Base-by-base conservation (phyloP, 352 stramenopile genomes). In the Aphanomyces astaci region DNA sequence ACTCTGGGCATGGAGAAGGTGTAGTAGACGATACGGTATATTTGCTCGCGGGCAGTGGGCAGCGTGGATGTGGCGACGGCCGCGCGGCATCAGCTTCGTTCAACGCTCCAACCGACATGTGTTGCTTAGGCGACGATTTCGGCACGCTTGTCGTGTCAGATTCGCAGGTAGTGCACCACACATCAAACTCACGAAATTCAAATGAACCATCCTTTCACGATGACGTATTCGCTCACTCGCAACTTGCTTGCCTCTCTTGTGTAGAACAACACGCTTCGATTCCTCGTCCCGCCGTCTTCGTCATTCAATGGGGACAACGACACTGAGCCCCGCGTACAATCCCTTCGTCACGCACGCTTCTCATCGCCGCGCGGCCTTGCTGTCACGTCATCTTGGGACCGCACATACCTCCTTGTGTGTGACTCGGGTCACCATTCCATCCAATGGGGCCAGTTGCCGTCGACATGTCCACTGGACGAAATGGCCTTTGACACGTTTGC, bases 351-450 rank as follows among this genome's bases (percentile, higher is more conserved):
- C 31, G 71, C 76, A 3, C 72, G 73, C 7, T 71, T 87, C n/a
- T 71, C 82, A 22, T 68, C 67, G n/a, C 77, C 77, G 0, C 84
- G 81, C 31, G 79, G 77, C 1, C 73, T 87, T 13, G 75, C 60
- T 63, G 62, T 71, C 10, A 39, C 30, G n/a, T 11, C 51, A 25
- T 83, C 79, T 9, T 60, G 71, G 43, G 76, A 85, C 36, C 71
- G 69, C 0, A 67, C 74, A 11, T 75, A 82, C 40, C 52, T 87
- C 63, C 83, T 85, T 63, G 76, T 85, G 39, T 85, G 77, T 15
- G 79, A 85, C 67, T 77, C 76, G 9, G 79, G 79, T 0, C 77
- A 87, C 64, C 75, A 84, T 70, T 76, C 68, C 52, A 76, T 87
- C 67, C 81, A 82, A 52, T 75, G 83, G 30, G 79, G 73, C 22